These are phyloP conservation scores for Ganoderma sinense DNA, from an alignment of 1,284 basidiomycete genomes.

Conservation along the genomic window DNA sequence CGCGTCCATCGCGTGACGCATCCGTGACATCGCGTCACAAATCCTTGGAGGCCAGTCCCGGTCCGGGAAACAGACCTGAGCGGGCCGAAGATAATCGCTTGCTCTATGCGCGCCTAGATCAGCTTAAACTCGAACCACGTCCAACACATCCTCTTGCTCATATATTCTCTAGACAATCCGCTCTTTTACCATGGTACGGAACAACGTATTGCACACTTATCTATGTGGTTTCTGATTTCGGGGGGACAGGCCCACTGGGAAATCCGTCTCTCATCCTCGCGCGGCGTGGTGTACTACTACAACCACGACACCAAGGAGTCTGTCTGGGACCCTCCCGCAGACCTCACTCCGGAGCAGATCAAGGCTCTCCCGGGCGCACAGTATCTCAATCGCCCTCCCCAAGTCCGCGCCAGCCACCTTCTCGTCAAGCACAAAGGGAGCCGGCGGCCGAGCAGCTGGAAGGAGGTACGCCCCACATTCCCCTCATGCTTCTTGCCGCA, in stretches of 20 bases:
- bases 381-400: conserved; percentile 48
- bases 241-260: conserved; percentile 60
- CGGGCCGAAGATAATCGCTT: not conserved
- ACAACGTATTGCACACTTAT: not conserved
- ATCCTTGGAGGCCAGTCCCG: too few relatives aligned
- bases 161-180: not conserved
- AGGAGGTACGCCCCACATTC: conserved; percentile 68
- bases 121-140: not conserved
- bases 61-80: not conserved
- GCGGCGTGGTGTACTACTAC: conserved; percentile 90
- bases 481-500: not conserved
- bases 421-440: conserved; percentile 93
- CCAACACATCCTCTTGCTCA: not conserved
- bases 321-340: conserved; percentile 84
- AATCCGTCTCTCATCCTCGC: conserved; percentile 85
- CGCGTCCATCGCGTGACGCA: conserved; percentile 28
- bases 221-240: not conserved
- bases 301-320: conserved; percentile 78
- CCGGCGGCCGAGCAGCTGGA: conserved; percentile 91
- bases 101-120: conserved; percentile 15
- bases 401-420: conserved; percentile 94
- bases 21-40: not conserved
- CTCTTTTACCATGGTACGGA: not conserved
- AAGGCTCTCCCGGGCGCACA: conserved; percentile 74
- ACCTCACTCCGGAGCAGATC: conserved; percentile 70